A percentile compares a stretch with the other conserved stretches of the same genome.
Conservation (phyloP, 2,329 filamentous ascomycete genomes). For the Gremmenia infestans region DNA sequence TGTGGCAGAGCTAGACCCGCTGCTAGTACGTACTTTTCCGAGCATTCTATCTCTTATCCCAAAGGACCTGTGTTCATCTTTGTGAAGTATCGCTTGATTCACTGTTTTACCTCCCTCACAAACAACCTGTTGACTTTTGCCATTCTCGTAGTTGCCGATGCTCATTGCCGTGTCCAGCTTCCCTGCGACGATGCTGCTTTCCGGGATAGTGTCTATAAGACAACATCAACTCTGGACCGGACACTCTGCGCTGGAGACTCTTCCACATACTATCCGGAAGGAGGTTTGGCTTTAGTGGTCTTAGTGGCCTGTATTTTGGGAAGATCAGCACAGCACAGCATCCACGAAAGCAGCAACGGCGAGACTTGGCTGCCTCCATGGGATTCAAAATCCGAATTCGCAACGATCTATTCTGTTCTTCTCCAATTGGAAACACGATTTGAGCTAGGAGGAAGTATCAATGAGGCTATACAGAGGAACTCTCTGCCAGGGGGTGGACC, state of each 20-base stretch:
- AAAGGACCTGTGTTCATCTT: too few relatives aligned
- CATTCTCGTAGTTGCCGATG: slow-evolving; percentile 25
- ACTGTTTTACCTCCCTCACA: too few relatives aligned
- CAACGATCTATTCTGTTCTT: slow-evolving; percentile 29
- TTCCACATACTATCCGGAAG: slow-evolving; percentile 13
- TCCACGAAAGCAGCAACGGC: slow-evolving; percentile 15
- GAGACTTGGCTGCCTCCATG: slow-evolving; percentile 30
- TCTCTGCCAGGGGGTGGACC: slow-evolving; percentile 7
- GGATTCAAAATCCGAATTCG: slow-evolving; percentile 32
- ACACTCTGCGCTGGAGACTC: not conserved
- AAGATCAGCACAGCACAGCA: slow-evolving; percentile 29
- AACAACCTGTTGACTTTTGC: too few relatives aligned
- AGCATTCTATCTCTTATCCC: too few relatives aligned
- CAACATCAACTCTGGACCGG: slow-evolving; percentile 12
- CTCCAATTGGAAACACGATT: slow-evolving; percentile 32
- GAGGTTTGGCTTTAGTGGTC: slow-evolving; percentile 29
- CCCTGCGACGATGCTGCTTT: slow-evolving; percentile 27
- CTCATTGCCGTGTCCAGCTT: slow-evolving; percentile 31
- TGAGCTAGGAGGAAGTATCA: slow-evolving; percentile 21
- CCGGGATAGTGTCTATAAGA: slow-evolving; percentile 17
- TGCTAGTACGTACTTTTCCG: slow-evolving; percentile 7
- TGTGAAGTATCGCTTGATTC: too few relatives aligned
- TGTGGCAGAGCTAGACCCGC: slow-evolving; percentile 33
- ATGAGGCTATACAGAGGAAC: slow-evolving; percentile 12
- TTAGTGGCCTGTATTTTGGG: slow-evolving; percentile 33